A percentile compares a stretch with the other conserved stretches of the same genome.
These are phyloP conservation scores for Fraxinus velutina DNA, from an alignment of 305 asterid species.

Conservation along the genomic window DNA sequence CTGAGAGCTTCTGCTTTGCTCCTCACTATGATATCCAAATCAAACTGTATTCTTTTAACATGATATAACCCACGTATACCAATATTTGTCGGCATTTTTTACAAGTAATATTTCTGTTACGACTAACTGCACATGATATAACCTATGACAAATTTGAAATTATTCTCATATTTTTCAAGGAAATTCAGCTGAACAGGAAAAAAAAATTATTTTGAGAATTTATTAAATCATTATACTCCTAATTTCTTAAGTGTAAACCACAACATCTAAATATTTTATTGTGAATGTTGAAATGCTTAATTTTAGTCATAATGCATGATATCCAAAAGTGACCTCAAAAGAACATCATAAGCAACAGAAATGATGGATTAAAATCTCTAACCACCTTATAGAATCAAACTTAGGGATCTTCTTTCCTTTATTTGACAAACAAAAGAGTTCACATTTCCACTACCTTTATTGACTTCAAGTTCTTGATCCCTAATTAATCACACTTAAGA, in stretches of 20 bases:
- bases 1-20: slow-evolving; percentile 1
- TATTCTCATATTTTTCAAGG: not conserved
- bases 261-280: not conserved
- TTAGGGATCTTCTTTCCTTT: not conserved
- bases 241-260: not conserved
- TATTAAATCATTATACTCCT: not conserved
- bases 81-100: not conserved
- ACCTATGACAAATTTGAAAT: not conserved
- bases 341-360: not conserved
- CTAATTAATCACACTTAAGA: not conserved
- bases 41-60: not conserved
- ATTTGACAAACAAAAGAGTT: not conserved
- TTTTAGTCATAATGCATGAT: not conserved
- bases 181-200: not conserved
- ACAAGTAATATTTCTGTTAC: not conserved
- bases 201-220: not conserved
- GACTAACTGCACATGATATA: not conserved
- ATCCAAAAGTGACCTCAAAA: not conserved
- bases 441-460: not conserved
- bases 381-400: not conserved
- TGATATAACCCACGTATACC: not conserved
- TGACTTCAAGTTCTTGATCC: not conserved
- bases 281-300: not conserved
- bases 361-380: not conserved
- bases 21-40: not conserved